A percentile compares a stretch with the other conserved stretches of the same genome.
phyloP scores from a whole-genome alignment of 306 rosid genomes.

The Lathyrus tuberosus region DNA sequence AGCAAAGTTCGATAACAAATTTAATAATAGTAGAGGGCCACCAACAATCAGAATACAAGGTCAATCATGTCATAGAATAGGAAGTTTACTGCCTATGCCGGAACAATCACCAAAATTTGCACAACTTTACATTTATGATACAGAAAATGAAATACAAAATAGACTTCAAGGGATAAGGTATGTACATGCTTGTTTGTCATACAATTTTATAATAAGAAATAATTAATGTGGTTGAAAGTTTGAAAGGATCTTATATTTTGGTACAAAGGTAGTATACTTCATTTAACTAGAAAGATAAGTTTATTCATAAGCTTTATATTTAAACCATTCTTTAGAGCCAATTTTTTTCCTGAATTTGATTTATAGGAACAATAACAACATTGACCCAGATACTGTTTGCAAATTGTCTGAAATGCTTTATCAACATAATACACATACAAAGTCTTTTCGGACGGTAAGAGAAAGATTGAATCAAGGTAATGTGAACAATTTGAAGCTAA shows the following conservation, averaged over 20 bases:
- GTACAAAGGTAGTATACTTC: neutral
- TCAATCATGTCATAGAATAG: neutral
- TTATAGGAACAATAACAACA: neutral
- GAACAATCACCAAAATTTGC: conserved; percentile 19
- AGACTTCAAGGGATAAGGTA: conserved; percentile 3
- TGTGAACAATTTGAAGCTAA: neutral
- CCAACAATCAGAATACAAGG: neutral
- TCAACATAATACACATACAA: neutral
- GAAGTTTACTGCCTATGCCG: conserved; percentile 1
- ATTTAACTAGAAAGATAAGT: neutral
- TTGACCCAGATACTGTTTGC: neutral
- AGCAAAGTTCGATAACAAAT: neutral
- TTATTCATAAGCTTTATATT: neutral
- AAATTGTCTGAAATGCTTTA: conserved; percentile 11
- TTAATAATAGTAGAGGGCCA: neutral
- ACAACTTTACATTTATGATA: conserved; percentile 15
- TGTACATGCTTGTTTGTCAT: neutral
- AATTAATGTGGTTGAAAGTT: no score
- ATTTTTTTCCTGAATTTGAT: neutral
- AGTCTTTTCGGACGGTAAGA: conserved; percentile 6
- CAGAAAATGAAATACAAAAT: conserved; percentile 18
- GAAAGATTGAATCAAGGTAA: neutral
- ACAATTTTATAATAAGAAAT: neutral
- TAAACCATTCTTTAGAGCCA: neutral
- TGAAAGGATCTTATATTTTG: no score